These are phyloP conservation scores for Rhamnella rubrinervis DNA, from an alignment of 331 rosid species.

Conservation along the genomic window DNA sequence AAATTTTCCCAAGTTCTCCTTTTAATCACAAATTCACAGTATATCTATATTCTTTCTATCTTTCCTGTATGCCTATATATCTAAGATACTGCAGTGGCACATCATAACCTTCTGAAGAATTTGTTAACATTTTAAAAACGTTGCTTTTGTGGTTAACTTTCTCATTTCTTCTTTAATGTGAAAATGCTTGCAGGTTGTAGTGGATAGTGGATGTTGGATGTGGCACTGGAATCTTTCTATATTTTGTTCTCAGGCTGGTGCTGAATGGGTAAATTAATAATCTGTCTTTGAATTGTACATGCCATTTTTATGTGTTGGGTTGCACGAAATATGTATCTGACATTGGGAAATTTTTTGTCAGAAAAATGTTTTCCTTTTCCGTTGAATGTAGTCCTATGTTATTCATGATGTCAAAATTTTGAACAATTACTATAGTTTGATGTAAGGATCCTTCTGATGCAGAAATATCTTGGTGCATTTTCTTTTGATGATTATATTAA, in stretches of 20 bases:
- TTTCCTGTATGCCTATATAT: too few species aligned
- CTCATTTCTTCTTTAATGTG: slow-evolving; percentile 18
- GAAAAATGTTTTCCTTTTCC: too few species aligned
- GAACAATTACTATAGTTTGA: not conserved
- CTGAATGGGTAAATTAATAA: slow-evolving; percentile 72
- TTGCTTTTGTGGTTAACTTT: slow-evolving; percentile 6
- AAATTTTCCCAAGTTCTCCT: too few species aligned
- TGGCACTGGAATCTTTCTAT: slow-evolving; percentile 95
- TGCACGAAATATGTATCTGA: not conserved
- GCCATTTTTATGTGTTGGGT: not conserved
- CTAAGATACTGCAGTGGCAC: too few species aligned
- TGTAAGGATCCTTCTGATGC: not conserved
- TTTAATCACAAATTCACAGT: too few species aligned
- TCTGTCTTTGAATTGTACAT: not conserved
- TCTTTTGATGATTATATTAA: not conserved
- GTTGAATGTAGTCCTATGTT: not conserved
- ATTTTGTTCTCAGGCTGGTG: slow-evolving; percentile 98
- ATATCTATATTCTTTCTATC: too few species aligned
- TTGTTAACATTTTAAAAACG: not conserved
- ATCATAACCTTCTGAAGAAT: not conserved
- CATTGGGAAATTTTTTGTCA: not conserved
- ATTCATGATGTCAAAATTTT: not conserved
- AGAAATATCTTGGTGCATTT: not conserved
- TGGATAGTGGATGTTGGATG: slow-evolving; percentile 97
- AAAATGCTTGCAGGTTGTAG: slow-evolving; percentile 70